Base-by-base conservation (phyloP, 352 stramenopile genomes). In the Pythium sp. region DNA sequence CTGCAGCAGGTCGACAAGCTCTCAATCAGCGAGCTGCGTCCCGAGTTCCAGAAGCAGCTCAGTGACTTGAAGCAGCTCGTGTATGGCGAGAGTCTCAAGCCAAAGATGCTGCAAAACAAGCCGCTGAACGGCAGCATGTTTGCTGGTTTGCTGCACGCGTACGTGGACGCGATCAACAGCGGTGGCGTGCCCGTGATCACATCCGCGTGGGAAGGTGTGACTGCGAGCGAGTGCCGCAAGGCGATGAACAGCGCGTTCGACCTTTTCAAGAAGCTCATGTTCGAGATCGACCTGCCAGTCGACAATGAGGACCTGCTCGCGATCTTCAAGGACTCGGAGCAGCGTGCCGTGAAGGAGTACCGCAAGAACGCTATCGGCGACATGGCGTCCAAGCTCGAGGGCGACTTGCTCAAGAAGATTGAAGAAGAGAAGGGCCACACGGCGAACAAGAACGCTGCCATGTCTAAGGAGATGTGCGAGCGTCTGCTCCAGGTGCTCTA, bases 141-240 rank as follows among this genome's bases (percentile, higher is more conserved):
- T 69, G 87, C 83, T 1, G 84, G 83, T 0, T 78, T 97, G 56
- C 64, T 93, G n/a, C 79, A 90, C 49, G 79, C 86, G 3, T 97
- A 96, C 65, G 88, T 96, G 28, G 82, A 87, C 34, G 87, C 89
- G 6, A 92, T 93, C 58, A 95, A 95, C 78, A 87, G 96, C 73
- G 81, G 97, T 30, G 86, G 87, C 32, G 87, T 96, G 43, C 90
- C 90, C 1, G 87, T 93, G 32, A 96, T 97, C 65, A 90, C 84
- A 14, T 94, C 84, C 9, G 90, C 90, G 14, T 97, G 90, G 90
- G 86, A 95, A 60, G 84, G 84, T 20, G 87, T 96, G 38, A 93
- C 87, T 34, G 82, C 79, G 2, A 92, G 80, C 58, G 87, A 96
- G 68, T 93, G 84, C 67, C 82, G 84, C 32, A 94, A 95, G 69